phyloP scores from a whole-genome alignment of 2,329 filamentous ascomycete genomes.

The Botrytis deweyae region DNA sequence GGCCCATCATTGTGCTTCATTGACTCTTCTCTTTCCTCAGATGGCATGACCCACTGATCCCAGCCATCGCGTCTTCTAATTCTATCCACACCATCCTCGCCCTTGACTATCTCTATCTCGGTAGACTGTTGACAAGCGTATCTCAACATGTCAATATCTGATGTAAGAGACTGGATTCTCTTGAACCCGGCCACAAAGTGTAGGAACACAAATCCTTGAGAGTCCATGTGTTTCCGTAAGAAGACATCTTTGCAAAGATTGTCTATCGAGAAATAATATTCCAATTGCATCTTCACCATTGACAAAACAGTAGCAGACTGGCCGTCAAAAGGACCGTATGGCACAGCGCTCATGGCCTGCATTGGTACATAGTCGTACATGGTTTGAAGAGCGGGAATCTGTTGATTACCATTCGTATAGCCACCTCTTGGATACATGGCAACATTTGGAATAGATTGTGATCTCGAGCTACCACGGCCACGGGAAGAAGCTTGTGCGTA shows the following conservation, averaged over 20 bases:
- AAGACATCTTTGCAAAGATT: constrained; percentile 93
- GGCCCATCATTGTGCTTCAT: constrained; percentile 76
- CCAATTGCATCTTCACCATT: constrained; percentile 55
- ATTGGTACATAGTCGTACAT: constrained; percentile 58
- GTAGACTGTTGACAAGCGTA: constrained; percentile 71
- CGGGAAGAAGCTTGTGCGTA: constrained; percentile 39
- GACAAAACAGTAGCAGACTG: constrained; percentile 43
- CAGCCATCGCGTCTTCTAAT: constrained; percentile 74
- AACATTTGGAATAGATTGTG: constrained; percentile 61
- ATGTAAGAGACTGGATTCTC: constrained; percentile 71
- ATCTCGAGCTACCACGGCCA: constrained; percentile 53
- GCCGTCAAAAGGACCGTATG: constrained; percentile 59
- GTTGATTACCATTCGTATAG: constrained; percentile 38
- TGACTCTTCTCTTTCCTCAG: constrained; percentile 67
- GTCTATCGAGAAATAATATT: constrained; percentile 97
- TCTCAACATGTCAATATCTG: constrained; percentile 71
- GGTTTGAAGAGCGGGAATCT: constrained; percentile 47
- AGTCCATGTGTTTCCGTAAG: constrained; percentile 89
- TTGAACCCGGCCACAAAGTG: constrained; percentile 82
- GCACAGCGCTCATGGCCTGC: constrained; percentile 56
- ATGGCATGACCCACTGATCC: constrained; percentile 74
- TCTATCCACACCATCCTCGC: constrained; percentile 75
- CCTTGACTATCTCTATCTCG: constrained; percentile 70
- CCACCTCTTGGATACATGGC: constrained; percentile 48
- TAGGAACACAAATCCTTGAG: constrained; percentile 85